phyloP scores from a whole-genome alignment of 2,329 filamentous ascomycete genomes.

The Zymoseptoria pseudotritici region DNA sequence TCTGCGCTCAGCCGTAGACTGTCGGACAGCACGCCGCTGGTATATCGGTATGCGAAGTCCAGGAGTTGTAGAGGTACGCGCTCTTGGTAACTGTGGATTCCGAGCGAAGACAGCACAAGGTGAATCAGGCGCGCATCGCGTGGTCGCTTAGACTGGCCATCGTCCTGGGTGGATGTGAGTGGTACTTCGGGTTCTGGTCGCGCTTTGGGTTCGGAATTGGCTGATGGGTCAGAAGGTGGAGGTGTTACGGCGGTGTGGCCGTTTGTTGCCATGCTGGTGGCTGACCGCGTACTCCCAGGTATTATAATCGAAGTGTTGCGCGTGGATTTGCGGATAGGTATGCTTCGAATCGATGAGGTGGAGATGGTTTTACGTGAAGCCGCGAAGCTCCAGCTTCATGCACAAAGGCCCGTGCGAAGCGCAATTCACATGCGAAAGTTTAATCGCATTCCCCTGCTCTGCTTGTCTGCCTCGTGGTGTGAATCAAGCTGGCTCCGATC shows the following conservation, averaged over 20 bases:
- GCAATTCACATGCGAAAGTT: background rate
- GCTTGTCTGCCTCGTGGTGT: background rate
- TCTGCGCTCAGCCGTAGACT: slow-evolving; percentile 62
- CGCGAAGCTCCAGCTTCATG: background rate
- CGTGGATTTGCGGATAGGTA: background rate
- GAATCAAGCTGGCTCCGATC: background rate
- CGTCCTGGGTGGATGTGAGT: slow-evolving; percentile 28
- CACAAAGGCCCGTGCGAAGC: background rate
- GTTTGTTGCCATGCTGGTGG: slow-evolving; percentile 19
- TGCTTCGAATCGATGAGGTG: background rate
- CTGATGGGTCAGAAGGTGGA: slow-evolving; percentile 9
- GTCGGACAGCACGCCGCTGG: slow-evolving; percentile 62
- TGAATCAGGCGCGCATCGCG: slow-evolving; percentile 75
- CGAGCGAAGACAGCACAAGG: slow-evolving; percentile 69
- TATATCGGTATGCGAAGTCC: slow-evolving; percentile 81
- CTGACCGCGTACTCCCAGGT: background rate
- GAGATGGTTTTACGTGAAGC: background rate
- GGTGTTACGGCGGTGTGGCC: slow-evolving; percentile 26
- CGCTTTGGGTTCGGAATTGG: slow-evolving; percentile 10
- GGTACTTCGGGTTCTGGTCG: slow-evolving; percentile 22
- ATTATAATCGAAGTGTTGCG: background rate
- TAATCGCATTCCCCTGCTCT: background rate
- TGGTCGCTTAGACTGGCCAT: slow-evolving; percentile 47
- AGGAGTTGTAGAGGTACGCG: slow-evolving; percentile 76
- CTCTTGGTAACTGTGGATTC: slow-evolving; percentile 71